Base-by-base conservation (phyloP, 768 basidiomycete genomes). In the Pleurotus citrinopileatus region DNA sequence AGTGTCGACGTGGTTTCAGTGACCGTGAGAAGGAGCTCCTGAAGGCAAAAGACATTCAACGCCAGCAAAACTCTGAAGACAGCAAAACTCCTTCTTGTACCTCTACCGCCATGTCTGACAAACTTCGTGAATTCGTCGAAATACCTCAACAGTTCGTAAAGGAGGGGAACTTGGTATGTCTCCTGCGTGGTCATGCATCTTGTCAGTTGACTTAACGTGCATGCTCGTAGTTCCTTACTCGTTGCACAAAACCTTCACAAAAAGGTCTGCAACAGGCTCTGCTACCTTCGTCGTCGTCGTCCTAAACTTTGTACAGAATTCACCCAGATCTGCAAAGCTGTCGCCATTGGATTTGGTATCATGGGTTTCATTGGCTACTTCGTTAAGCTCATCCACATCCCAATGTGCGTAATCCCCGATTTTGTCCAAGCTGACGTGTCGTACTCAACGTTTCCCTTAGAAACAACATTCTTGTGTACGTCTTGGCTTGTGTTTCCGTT, bases 301-400 rank as follows among this genome's bases (percentile, higher is more conserved):
- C 8, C 1, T 52, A 44, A 23, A n/a, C 9, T 26, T 29, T 46
- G 27, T 58, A 17, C 69, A 99, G 97, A 99, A 70, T 99, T 95
- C 72, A 61, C 83, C 37, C 93, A 96, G 68, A 95, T 99, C 60
- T 98, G 88, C 76, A 89, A 86, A 68, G 97, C 97, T 28, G 94
- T 99, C 52, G 94, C 94, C 2, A 87, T 98, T 57, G 97, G 97
- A 12, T 99, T 99, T 65, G 93, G 88, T 47, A 91, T 99, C 60
- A 98, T 98, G 95, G 97, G 97, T 13, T 96, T 98, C 80, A 94
- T 99, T 69, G 97, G 97, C 13, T 99, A 96, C 77, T 89, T 98
- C 67, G 95, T 97, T 61, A 98, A 98, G 73, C 85, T 98, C 60
- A 94, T 98, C 63, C 94, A 98, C 73, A 97, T 96, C 71, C 94